Evolutionary conservation across 1,284 basidiomycete genomes (phyloP).

Genomic region (Ustilago nuda): DNA sequence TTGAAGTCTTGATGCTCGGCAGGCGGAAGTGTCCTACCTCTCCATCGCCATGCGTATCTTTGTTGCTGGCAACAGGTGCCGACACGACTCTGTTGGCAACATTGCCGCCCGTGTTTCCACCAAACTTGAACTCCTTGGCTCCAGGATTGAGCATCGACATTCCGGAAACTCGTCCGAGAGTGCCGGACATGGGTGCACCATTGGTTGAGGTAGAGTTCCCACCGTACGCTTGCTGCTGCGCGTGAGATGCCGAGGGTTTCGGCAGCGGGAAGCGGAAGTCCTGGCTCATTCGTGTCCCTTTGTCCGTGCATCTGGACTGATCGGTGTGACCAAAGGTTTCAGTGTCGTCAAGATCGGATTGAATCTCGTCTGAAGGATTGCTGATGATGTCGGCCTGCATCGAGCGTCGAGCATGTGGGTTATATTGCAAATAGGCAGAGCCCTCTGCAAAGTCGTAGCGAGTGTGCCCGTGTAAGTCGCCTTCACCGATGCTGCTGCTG

Average conservation of each 20-base stretch:
- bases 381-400: slow-evolving; percentile 43
- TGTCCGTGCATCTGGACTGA: slow-evolving; percentile 3
- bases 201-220: slow-evolving; percentile 2
- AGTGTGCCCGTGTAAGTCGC: slow-evolving; percentile 22
- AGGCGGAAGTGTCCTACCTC: slow-evolving; percentile 51
- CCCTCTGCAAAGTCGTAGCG: slow-evolving; percentile 7
- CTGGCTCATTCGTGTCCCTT: slow-evolving; percentile 33
- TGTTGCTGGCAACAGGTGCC: slow-evolving; percentile 15
- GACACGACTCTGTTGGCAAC: slow-evolving; percentile 17
- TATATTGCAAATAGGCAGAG: neutral
- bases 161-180: slow-evolving; percentile 39
- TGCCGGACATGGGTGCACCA: slow-evolving; percentile 22
- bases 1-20: slow-evolving; percentile 59
- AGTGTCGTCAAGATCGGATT: slow-evolving; percentile 38
- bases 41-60: neutral
- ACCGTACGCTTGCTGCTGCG: neutral
- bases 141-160: slow-evolving; percentile 50
- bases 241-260: slow-evolving; percentile 1
- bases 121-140: slow-evolving; percentile 56
- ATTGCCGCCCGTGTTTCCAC: slow-evolving; percentile 11
- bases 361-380: slow-evolving; percentile 57
- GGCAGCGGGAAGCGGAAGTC: slow-evolving; percentile 53
- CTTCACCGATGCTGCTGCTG: slow-evolving; percentile 55
- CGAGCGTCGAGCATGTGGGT: slow-evolving; percentile 2
- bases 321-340: slow-evolving; percentile 43